Evolutionary conservation across 2,329 filamentous ascomycete species (phyloP).

Genomic region (Shiraia bambusicola): DNA sequence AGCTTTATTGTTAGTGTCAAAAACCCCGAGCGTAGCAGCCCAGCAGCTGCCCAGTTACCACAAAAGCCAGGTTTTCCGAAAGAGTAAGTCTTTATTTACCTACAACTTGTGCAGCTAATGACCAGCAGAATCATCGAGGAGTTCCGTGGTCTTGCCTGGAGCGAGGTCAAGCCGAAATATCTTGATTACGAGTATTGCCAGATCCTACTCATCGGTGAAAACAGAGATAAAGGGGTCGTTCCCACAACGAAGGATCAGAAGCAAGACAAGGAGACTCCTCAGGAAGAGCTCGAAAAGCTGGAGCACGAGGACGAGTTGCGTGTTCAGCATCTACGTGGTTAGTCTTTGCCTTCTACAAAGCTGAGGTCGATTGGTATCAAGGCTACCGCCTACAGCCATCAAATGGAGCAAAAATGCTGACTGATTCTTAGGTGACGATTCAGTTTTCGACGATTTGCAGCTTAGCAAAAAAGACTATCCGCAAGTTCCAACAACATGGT

Average conservation of each 20-base stretch:
- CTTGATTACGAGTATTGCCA: conserved; percentile 75
- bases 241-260: conserved; percentile 59
- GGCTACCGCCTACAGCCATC: neutral
- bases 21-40: conserved; percentile 72
- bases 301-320: conserved; percentile 73
- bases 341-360: conserved; percentile 5
- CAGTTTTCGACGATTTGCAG: conserved; percentile 62
- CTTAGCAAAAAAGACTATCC: conserved; percentile 63
- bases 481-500: conserved; percentile 39
- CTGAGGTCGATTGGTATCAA: neutral
- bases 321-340: conserved; percentile 61
- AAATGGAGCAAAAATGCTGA: conserved; percentile 9
- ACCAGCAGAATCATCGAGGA: conserved; percentile 63
- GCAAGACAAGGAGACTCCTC: conserved; percentile 60
- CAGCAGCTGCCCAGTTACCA: conserved; percentile 63
- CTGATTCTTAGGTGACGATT: conserved; percentile 53
- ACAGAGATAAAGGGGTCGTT: conserved; percentile 59
- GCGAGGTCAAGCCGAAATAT: conserved; percentile 69
- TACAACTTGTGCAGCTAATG: conserved; percentile 7
- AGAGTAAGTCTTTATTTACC: conserved; percentile 52
- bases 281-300: conserved; percentile 72
- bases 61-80: conserved; percentile 69
- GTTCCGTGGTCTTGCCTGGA: conserved; percentile 74
- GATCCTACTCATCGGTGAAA: conserved; percentile 75
- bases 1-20: conserved; percentile 79